These are phyloP conservation scores for Exophiala bonariae DNA, from an alignment of 2,329 filamentous ascomycete genomes.

Conservation along the genomic window DNA sequence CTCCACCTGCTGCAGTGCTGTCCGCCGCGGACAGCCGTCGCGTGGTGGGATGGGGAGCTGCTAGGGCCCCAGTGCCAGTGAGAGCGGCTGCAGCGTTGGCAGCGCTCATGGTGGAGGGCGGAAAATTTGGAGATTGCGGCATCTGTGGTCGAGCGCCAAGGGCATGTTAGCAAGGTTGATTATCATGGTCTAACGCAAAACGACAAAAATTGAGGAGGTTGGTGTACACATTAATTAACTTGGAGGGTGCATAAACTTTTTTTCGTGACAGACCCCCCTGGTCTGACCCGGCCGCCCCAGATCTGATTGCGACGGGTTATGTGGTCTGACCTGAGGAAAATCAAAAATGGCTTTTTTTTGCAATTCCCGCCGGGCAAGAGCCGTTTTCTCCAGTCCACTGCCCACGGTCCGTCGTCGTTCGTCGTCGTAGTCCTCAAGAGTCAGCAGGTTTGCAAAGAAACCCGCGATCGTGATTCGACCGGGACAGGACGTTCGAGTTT, in stretches of 20 bases:
- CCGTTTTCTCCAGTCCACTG: slow-evolving; percentile 11
- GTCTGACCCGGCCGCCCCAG: slow-evolving; percentile 22
- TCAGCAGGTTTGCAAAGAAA: slow-evolving; percentile 11
- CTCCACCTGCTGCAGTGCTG: slow-evolving; percentile 13
- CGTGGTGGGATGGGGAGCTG: slow-evolving; percentile 35
- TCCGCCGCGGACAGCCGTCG: slow-evolving; percentile 27
- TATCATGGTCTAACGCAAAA: slow-evolving; percentile 41
- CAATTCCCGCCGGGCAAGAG: slow-evolving; percentile 9
- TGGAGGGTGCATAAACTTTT: slow-evolving; percentile 32
- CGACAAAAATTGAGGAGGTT: slow-evolving; percentile 29
- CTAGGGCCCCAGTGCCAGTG: slow-evolving; percentile 6
- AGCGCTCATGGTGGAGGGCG: slow-evolving; percentile 20
- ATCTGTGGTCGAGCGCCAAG: slow-evolving; percentile 30
- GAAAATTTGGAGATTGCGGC: slow-evolving; percentile 31
- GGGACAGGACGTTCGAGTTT: slow-evolving; percentile 5
- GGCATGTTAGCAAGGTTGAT: slow-evolving; percentile 32
- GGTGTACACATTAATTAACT: slow-evolving; percentile 32
- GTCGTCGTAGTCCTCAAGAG: slow-evolving; percentile 13
- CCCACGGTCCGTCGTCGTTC: slow-evolving; percentile 7
- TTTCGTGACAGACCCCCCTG: slow-evolving; percentile 24
- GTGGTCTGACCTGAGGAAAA: slow-evolving; percentile 21
- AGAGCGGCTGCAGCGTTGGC: slow-evolving; percentile 5
- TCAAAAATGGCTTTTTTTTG: slow-evolving; percentile 11
- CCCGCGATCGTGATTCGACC: slow-evolving; percentile 9
- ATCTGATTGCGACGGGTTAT: slow-evolving; percentile 16